phyloP scores from a whole-genome alignment of 73 alveolate species.

The Tetrahymena elliotti region DNA sequence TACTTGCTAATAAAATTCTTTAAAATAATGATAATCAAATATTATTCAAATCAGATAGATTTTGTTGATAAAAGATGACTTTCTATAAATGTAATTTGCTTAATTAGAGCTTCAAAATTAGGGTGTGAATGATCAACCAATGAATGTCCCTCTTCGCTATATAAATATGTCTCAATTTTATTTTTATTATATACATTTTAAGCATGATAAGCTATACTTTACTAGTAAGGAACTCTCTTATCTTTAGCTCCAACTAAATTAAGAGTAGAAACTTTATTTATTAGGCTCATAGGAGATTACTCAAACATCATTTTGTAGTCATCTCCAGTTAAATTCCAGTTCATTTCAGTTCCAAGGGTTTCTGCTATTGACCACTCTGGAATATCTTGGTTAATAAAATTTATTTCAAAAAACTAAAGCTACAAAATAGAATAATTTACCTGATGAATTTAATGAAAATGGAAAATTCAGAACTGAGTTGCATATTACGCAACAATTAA shows the following conservation, averaged over 20 bases:
- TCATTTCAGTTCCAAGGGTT: neutral
- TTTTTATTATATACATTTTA: conserved; percentile 3
- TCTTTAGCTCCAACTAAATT: conserved; percentile 14
- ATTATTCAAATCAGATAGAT: neutral
- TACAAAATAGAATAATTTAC: neutral
- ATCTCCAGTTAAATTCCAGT: conserved; percentile 26
- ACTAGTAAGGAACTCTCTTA: conserved; percentile 27
- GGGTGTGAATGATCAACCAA: conserved; percentile 13
- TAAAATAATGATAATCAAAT: neutral
- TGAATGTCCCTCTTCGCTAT: conserved; percentile 15
- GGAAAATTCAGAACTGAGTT: conserved; percentile 31
- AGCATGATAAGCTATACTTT: conserved; percentile 17
- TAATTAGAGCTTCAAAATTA: neutral
- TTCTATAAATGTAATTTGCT: neutral
- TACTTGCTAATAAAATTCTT: neutral
- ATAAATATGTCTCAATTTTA: conserved; percentile 22
- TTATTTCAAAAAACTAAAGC: neutral
- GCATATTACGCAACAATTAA: conserved; percentile 18
- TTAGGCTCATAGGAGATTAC: conserved; percentile 2
- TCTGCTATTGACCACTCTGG: conserved; percentile 32
- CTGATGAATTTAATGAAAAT: conserved; percentile 20
- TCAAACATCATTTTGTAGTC: conserved; percentile 23
- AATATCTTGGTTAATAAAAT: neutral
- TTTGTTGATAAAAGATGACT: neutral
- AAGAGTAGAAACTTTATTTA: conserved; percentile 11